Base-by-base conservation (phyloP, 2,329 filamentous ascomycete genomes). In the Grosmannia penicillata region DNA sequence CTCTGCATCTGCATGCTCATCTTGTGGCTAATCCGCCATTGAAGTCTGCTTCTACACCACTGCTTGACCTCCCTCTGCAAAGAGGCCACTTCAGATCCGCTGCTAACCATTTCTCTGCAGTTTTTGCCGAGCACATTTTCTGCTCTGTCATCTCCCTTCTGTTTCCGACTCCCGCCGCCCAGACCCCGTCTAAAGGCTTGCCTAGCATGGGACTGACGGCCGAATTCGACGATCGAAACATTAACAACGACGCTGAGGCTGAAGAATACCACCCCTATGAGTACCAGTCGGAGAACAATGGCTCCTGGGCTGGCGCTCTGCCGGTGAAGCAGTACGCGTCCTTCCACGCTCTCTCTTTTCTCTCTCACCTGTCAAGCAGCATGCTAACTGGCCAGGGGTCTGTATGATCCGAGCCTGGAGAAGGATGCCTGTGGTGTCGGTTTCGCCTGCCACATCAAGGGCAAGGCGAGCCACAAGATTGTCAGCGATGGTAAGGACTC, bases 361-460 rank as follows among this genome's bases (percentile, higher is more conserved):
- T 26, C 2, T 23, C 10, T 8, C 25, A 7, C 9, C 5, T 36
- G 31, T 37, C 44, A 34, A 46, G 8, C 27, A 14, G 27, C 14
- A 14, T 4, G 17, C 41, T 21, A 19, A 7, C 9, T n/a, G 18
- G 25, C 4, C 39, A 71, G 68, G 56, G 91, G 89, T 71, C 76
- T 98, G 37, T 98, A 98, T 59, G 87, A 96, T 65, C 91, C 91
- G 46, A 77, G 79, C 59, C 76, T 93, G 48, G 91, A 96, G 66
- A 96, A 96, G 63, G 91, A 98, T 87, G 87, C 91, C 50, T 98
- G 91, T 57, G 91, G 91, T 82, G 91, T 98, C 55, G 91, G 91
- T 59, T 98, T 98, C 63, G 85, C 89, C 62, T 93, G 89, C 67
- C 83, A 96, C 61, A 96, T 96, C 63, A 96, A 96, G 70, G 91